Evolutionary conservation across 768 basidiomycete species (phyloP), one percentile per base, ranked within the genome.

Genomic region (Lyophyllum decastes): DNA sequence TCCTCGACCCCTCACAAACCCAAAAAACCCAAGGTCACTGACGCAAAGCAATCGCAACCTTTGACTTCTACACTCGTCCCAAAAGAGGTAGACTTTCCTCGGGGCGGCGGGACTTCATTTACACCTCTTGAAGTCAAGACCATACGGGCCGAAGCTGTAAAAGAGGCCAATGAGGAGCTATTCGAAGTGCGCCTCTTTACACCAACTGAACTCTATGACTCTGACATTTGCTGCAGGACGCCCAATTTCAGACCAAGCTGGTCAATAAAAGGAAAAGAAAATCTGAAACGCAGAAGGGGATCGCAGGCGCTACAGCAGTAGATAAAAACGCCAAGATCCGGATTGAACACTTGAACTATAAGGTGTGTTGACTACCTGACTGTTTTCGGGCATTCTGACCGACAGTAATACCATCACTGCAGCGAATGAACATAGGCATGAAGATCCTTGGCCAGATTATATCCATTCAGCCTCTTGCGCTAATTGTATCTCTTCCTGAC

Each of bases 401-500:
- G 50, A 46, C 30, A 34, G 46, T 41, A 24, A 44, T 59, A 33
- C 45, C 60, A n/a, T 65, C 38, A 45, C 33, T 55, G 40, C 65
- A 95, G 93, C 86, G 94, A 63, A 76, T 97, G 12, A 73, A 79
- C 44, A 76, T 86, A 34, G 95, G 95, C 35, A 95, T 94, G 83
- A 94, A 88, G 68, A 81, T 98, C 21, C 77, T 98, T 34, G 89
- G 87, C n/a, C 90, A 94, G 74, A 82, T 99, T 51, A 81, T 92
- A 63, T 83, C 89, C 25, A 83, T 98, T 52, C 86, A 93, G 60
- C 92, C 95, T 11, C 85, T 99, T 34, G 90, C 93, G 45, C 82
- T 99, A 58, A 82, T 98, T 57, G 78, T 98, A 26, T 98, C 96
- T 17, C 80, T 99, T n/a, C 96, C 97, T 17, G 92, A 95, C 65